These are phyloP conservation scores for Stemphylium vesicarium DNA, from an alignment of 2,329 filamentous ascomycete genomes.

Conservation along the genomic window DNA sequence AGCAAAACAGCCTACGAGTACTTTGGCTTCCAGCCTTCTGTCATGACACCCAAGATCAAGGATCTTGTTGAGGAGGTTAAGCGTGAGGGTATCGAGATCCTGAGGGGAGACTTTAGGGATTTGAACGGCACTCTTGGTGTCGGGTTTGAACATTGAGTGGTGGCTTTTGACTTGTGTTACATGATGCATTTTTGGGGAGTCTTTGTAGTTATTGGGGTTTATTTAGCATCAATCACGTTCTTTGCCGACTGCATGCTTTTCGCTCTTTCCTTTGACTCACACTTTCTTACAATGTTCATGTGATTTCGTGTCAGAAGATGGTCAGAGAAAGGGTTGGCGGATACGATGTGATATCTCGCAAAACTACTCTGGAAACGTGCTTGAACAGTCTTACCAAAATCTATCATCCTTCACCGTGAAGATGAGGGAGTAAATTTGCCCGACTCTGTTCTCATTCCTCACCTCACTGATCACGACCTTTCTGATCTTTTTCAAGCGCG, in stretches of 20 bases:
- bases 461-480: neutral
- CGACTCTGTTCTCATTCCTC: neutral
- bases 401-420: too few species aligned
- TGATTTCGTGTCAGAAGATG: neutral
- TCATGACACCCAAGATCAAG: conserved; percentile 51
- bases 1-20: too few species aligned
- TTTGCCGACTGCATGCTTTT: neutral
- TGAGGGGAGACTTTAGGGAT: conserved; percentile 18
- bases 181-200: neutral
- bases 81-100: conserved; percentile 36
- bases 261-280: too few species aligned
- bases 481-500: neutral
- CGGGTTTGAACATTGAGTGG: conserved; percentile 14
- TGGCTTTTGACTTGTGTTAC: neutral
- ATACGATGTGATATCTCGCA: too few species aligned
- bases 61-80: conserved; percentile 44
- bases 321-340: too few species aligned
- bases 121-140: conserved; percentile 7
- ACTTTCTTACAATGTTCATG: neutral
- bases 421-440: neutral
- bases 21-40: conserved; percentile 44
- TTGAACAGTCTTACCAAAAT: too few species aligned
- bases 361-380: too few species aligned
- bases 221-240: neutral
- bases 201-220: neutral